Base-by-base conservation (phyloP, 2,329 filamentous ascomycete species). In the Fusarium sarcochroum region DNA sequence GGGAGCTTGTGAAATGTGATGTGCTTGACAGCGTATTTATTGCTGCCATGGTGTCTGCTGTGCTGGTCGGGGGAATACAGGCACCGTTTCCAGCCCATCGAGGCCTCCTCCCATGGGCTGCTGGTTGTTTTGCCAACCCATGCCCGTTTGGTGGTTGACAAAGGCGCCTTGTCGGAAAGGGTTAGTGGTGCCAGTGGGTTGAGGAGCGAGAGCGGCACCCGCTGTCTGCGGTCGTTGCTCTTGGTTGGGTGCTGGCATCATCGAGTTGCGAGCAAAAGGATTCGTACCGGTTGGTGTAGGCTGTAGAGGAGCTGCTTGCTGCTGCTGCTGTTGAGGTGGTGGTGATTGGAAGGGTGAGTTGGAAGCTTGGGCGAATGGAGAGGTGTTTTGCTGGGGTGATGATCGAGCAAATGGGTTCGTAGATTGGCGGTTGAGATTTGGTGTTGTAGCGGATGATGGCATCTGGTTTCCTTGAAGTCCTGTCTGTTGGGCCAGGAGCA, bases 151-250 rank as follows among this genome's bases (percentile, higher is more conserved):
- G 75, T 97, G 94, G 76, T 97, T 96, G 52, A 97, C 90, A 78
- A 98, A 97, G 6, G 91, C 89, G 45, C 92, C 93, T 76, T 98
- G 94, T 17, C 96, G 88, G 86, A 98, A 98, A 1, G 96, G 96
- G 75, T 99, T 99, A 3, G 94, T 98, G 74, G 89, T 93, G 10
- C 94, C 94, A 0, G 94, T 98, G 2, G 91, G 87, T 74, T 95
- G 93, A 3, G 93, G 89, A 53, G 86, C 86, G 7, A 96, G 81
- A 48, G 85, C 77, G 37, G 85, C 78, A 34, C 79, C 80, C 37
- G 80, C 82, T 3, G 83, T 82, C 41, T 84, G 82, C 1, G 82
- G 83, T n/a, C 81, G 77, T 50, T 82, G 81, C 35, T 79, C 76
- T 42, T 80, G 79, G 15, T 63, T 66, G 13, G 76, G 74, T 14